Evolutionary conservation across 2,329 filamentous ascomycete genomes (phyloP).

Genomic region (Scedosporium minutisporum): DNA sequence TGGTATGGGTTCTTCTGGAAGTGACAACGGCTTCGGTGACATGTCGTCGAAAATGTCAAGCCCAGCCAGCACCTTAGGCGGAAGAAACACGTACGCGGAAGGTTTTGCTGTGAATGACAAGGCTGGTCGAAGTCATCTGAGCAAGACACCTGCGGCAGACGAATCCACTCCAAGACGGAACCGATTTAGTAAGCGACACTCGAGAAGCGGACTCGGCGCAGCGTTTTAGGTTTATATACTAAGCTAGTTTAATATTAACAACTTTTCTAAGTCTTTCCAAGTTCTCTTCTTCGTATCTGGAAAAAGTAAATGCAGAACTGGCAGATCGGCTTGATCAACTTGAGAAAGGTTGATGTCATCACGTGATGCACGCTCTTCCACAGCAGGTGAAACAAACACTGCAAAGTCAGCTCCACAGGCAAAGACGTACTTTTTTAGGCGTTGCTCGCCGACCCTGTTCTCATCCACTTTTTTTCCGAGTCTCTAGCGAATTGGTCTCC

Average conservation of each 20-base stretch:
- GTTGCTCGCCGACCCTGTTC: background rate
- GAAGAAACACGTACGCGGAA: slow-evolving; percentile 42
- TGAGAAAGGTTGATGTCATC: no score
- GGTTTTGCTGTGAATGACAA: slow-evolving; percentile 39
- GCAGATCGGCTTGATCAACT: no score
- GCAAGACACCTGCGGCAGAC: slow-evolving; percentile 50
- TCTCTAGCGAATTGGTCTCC: slow-evolving; percentile 3
- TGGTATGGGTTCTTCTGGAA: slow-evolving; percentile 53
- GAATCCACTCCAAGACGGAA: slow-evolving; percentile 46
- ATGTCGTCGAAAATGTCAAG: slow-evolving; percentile 66
- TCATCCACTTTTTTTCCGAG: slow-evolving; percentile 4
- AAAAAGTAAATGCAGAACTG: no score
- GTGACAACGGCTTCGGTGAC: slow-evolving; percentile 58
- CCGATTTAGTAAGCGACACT: slow-evolving; percentile 84
- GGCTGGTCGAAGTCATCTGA: slow-evolving; percentile 46
- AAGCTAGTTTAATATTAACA: background rate
- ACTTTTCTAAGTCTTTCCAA: background rate
- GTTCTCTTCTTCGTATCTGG: background rate
- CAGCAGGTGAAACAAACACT: no score
- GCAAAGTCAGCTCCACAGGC: no score
- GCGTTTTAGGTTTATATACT: slow-evolving; percentile 51
- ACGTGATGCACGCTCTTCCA: no score
- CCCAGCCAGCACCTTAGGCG: slow-evolving; percentile 63
- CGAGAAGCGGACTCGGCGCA: slow-evolving; percentile 85
- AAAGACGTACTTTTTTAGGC: no score